Base-by-base conservation (phyloP, 2,329 filamentous ascomycete species). In the Penicillium capsulatum region DNA sequence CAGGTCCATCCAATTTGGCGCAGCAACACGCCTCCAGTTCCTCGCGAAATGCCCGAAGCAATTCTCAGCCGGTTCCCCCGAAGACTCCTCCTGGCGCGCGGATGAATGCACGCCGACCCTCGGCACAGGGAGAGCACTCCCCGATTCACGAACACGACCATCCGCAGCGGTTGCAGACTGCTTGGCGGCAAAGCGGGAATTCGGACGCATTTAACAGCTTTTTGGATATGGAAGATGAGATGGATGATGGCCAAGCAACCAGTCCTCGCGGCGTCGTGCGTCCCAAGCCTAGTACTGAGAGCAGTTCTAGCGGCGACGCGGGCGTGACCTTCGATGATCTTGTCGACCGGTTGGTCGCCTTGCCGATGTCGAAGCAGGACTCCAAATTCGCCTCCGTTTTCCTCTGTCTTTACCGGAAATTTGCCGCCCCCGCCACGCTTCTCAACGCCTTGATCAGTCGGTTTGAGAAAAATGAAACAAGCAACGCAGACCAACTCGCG, bases 391-490 rank as follows among this genome's bases (percentile, higher is more conserved):
- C 80, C 1, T 81, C 89, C 31, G 82, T 94, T 13, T 97, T 97
- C 57, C 73, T 97, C 19, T 95, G 91, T 49, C 72, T 97, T 10
- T 97, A 97, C 66, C 84, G 92, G 47, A 94, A 92, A 63, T 97
- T 98, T 60, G 85, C 88, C 3, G 80, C 90, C 2, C 92, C 92
- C 0, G 76, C 78, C 7, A 77, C 84, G 49, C 74, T 98, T 3
- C 80, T 97, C 36, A 77, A 81, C 28, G 81, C 86, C 6, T 84
- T 97, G 31, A 65, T 73, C 20, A 51, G 51, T 38, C 66, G 67
- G 6, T 73, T 94, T 28, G 75, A 82, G 42, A 81, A 85, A 27
- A 80, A 95, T 44, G 84, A 94, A 50, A 74, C 85, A 16, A 80
- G 81, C 54, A 78, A 81, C 30, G 81, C 85, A 44, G 75, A 81